Evolutionary conservation across 148 eudicot species (phyloP).

Genomic region (Fagopyrum tataricum): DNA sequence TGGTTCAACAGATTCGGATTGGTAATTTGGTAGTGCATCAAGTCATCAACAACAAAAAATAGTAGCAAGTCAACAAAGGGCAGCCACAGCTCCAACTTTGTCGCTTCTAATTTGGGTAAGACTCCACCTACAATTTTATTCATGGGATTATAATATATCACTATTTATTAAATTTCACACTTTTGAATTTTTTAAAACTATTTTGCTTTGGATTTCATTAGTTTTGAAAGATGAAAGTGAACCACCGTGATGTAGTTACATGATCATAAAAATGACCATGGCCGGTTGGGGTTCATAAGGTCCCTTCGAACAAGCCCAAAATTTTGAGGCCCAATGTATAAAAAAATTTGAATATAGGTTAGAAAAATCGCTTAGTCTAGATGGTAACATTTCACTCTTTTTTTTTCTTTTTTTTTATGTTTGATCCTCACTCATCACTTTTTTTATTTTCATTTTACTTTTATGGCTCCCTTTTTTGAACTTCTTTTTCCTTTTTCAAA

Average conservation of each 20-base stretch:
- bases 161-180: not conserved
- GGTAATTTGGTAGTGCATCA: not conserved
- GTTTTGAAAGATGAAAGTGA: not conserved
- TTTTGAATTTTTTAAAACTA: not conserved
- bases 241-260: not conserved
- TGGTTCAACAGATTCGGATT: not conserved
- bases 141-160: not conserved
- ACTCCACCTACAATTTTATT: not conserved
- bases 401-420: no score
- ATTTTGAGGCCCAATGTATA: no score
- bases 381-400: no score
- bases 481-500: no score
- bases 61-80: not conserved
- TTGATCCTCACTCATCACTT: no score
- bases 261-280: not conserved
- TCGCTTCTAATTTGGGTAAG: not conserved
- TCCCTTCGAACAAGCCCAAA: no score
- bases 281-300: no score
- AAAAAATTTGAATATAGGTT: no score
- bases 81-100: not conserved
- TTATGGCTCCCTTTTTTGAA: no score
- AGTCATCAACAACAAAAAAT: not conserved
- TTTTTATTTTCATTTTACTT: no score
- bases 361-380: no score
- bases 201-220: no score